These are phyloP conservation scores for Pestalotiopsis fici DNA, from an alignment of 2,329 filamentous ascomycete species.

Conservation along the genomic window DNA sequence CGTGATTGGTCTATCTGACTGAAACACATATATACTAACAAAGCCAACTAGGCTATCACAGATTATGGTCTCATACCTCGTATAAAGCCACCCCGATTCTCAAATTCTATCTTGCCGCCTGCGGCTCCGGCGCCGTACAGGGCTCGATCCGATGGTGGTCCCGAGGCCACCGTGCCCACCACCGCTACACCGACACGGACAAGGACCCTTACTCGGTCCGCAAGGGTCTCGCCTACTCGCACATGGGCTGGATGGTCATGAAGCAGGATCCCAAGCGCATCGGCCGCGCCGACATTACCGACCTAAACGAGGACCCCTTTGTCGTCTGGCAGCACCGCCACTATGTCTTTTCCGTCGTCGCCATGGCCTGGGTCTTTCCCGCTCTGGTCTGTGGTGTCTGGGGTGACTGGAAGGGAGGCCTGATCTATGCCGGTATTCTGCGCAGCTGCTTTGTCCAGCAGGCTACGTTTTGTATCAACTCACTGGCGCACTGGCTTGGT, in stretches of 20 bases:
- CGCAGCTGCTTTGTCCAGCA: constrained; percentile 91
- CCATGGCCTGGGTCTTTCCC: constrained; percentile 78
- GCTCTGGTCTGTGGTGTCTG: constrained; percentile 77
- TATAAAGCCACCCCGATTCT: constrained; percentile 78
- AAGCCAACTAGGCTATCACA: constrained; percentile 44
- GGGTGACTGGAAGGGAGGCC: constrained; percentile 80
- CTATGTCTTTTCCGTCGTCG: constrained; percentile 78
- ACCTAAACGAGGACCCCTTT: constrained; percentile 82
- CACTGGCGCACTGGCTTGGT: constrained; percentile 85
- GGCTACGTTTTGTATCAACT: constrained; percentile 93
- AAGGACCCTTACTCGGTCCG: constrained; percentile 91
- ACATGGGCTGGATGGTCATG: constrained; percentile 90
- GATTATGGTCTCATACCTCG: constrained; percentile 83
- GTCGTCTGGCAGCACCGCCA: constrained; percentile 88
- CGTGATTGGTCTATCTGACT: constrained; percentile 23
- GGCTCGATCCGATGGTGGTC: constrained; percentile 91
- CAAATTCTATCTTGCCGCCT: constrained; percentile 78
- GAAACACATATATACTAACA: background rate
- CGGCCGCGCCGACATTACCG: constrained; percentile 84
- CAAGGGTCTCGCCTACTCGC: constrained; percentile 73
- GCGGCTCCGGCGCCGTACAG: constrained; percentile 77
- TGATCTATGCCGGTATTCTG: constrained; percentile 83
- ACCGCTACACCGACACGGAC: constrained; percentile 89
- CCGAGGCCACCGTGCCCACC: constrained; percentile 82
- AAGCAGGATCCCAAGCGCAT: constrained; percentile 91